A percentile compares a stretch with the other conserved stretches of the same genome.
phyloP scores from a whole-genome alignment of 2,329 filamentous ascomycete genomes.

The Neospermospora avenae region DNA sequence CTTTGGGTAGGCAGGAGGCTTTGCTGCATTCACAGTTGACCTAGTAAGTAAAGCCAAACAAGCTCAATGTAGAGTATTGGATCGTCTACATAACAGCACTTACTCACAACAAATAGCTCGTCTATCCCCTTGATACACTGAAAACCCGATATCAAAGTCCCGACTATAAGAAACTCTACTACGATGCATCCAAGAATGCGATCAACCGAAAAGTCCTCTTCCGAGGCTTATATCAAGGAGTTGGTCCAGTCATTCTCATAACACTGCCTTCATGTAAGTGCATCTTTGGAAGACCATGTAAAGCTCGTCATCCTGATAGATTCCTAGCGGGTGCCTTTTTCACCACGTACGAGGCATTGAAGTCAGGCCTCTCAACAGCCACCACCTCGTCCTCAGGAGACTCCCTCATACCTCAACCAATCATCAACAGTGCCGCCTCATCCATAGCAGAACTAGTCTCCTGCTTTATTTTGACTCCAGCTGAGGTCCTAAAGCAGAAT shows the following conservation, averaged over 20 bases:
- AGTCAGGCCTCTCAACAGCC: constrained; percentile 56
- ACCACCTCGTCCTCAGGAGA: constrained; percentile 43
- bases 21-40: constrained; percentile 65
- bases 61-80: too few relatives aligned
- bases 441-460: constrained; percentile 77
- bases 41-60: background rate
- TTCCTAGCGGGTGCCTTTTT: constrained; percentile 78
- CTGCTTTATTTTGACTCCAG: constrained; percentile 81
- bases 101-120: constrained; percentile 41
- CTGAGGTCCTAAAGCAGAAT: constrained; percentile 91
- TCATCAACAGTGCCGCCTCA: constrained; percentile 72
- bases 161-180: constrained; percentile 67
- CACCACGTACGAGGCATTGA: constrained; percentile 80
- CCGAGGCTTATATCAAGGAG: constrained; percentile 78
- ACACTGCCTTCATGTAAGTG: constrained; percentile 77
- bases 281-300: background rate
- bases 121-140: constrained; percentile 77
- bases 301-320: background rate
- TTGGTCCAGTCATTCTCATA: constrained; percentile 79
- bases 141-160: constrained; percentile 83
- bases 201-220: constrained; percentile 56
- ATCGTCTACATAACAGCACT: background rate
- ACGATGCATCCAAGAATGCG: constrained; percentile 51
- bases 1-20: constrained; percentile 66
- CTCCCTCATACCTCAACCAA: constrained; percentile 64